These are phyloP conservation scores for Fraxinus latifolia DNA, from an alignment of 305 asterid genomes.

Conservation along the genomic window DNA sequence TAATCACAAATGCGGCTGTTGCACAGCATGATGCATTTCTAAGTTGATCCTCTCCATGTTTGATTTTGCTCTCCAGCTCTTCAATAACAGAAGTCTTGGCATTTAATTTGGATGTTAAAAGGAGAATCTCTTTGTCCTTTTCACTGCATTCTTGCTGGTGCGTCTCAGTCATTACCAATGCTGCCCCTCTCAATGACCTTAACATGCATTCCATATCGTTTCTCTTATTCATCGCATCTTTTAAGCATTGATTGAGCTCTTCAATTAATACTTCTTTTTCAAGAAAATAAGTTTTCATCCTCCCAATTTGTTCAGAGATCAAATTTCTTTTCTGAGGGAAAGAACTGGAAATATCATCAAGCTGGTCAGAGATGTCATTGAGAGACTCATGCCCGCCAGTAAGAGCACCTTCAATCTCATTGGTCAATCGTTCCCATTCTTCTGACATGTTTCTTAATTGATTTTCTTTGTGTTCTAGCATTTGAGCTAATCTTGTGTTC, in stretches of 20 bases:
- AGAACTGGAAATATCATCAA: slow-evolving; percentile 51
- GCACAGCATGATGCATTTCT: slow-evolving; percentile 67
- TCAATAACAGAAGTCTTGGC: slow-evolving; percentile 38
- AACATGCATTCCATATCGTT: slow-evolving; percentile 85
- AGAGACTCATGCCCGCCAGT: slow-evolving; percentile 68
- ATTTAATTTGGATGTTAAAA: slow-evolving; percentile 49
- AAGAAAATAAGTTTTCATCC: slow-evolving; percentile 48
- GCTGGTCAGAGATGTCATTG: slow-evolving; percentile 56
- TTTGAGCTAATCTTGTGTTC: slow-evolving; percentile 47
- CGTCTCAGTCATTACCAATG: slow-evolving; percentile 71
- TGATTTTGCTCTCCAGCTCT: slow-evolving; percentile 50
- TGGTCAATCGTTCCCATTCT: slow-evolving; percentile 56
- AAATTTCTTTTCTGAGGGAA: slow-evolving; percentile 47
- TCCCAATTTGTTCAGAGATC: slow-evolving; percentile 66
- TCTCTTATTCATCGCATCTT: slow-evolving; percentile 61
- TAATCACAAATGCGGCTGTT: slow-evolving; percentile 66
- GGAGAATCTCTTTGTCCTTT: slow-evolving; percentile 59
- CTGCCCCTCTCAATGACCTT: slow-evolving; percentile 95
- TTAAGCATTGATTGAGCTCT: slow-evolving; percentile 68
- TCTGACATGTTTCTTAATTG: slow-evolving; percentile 39
- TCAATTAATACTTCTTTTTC: slow-evolving; percentile 67
- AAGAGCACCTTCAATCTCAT: slow-evolving; percentile 68
- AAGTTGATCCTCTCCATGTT: slow-evolving; percentile 54
- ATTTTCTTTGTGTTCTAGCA: slow-evolving; percentile 53
- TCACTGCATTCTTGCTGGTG: slow-evolving; percentile 78